These are phyloP conservation scores for Vigna hirtella DNA, from an alignment of 306 rosid genomes.

Conservation along the genomic window DNA sequence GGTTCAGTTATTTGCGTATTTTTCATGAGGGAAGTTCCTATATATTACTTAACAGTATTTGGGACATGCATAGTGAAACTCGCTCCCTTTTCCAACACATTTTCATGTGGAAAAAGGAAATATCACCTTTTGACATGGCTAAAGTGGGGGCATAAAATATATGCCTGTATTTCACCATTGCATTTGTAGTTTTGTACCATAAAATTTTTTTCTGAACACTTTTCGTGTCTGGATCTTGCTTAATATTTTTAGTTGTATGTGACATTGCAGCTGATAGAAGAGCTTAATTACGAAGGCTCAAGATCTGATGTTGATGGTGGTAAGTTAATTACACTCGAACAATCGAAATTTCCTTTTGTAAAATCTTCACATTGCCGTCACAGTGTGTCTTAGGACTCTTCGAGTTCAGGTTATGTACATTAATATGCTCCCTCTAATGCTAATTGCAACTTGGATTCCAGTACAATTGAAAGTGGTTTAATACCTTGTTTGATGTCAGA, in stretches of 20 bases:
- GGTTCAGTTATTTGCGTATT: constrained; percentile 23
- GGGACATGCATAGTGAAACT: background rate
- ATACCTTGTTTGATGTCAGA: constrained; percentile 51
- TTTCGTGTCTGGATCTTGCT: constrained; percentile 29
- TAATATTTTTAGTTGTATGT: constrained; percentile 17
- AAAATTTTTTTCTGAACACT: constrained; percentile 6
- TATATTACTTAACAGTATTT: background rate
- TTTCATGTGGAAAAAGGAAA: background rate
- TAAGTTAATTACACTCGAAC: constrained; percentile 42
- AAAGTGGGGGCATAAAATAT: background rate
- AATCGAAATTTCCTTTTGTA: background rate
- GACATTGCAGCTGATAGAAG: constrained; percentile 72
- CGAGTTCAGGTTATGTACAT: background rate
- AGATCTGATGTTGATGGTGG: constrained; percentile 68
- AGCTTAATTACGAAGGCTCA: constrained; percentile 63
- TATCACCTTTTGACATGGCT: constrained; percentile 7
- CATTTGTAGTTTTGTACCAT: constrained; percentile 1
- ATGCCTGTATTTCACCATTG: constrained; percentile 2
- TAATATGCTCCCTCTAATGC: constrained; percentile 13
- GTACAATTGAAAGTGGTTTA: constrained; percentile 10
- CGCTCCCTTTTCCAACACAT: background rate
- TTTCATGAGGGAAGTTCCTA: constrained; percentile 9
- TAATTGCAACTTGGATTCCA: constrained; percentile 33
- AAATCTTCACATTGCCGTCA: background rate
- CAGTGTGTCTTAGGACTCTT: background rate